phyloP scores from a whole-genome alignment of 768 basidiomycete species.

The Amanita polypyramis region DNA sequence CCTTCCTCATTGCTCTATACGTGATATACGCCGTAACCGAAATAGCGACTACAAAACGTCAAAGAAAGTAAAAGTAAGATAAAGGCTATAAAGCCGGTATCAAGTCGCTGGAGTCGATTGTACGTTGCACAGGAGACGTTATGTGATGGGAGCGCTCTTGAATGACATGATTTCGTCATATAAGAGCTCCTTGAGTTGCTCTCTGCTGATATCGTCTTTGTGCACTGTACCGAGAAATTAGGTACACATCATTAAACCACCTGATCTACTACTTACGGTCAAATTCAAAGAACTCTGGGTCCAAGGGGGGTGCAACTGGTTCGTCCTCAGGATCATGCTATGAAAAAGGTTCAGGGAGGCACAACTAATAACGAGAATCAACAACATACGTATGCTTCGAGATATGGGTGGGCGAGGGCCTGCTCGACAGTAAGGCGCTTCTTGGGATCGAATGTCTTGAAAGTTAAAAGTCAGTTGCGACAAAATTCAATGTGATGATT shows the following conservation, averaged over 20 bases:
- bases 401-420: constrained; percentile 89
- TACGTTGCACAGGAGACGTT: constrained; percentile 9
- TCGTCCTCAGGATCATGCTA: constrained; percentile 96
- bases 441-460: constrained; percentile 92
- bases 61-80: not conserved
- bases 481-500: not conserved
- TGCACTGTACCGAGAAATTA: constrained; percentile 43
- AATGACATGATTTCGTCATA: constrained; percentile 95
- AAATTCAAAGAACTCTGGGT: constrained; percentile 95
- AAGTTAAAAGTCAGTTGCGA: not conserved
- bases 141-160: constrained; percentile 45
- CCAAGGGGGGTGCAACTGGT: constrained; percentile 90
- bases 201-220: constrained; percentile 92
- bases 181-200: constrained; percentile 88
- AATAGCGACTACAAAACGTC: not conserved
- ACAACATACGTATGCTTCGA: constrained; percentile 76
- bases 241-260: not conserved
- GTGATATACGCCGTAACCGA: not conserved
- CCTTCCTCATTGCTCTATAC: not conserved
- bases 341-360: constrained; percentile 8
- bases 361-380: not conserved
- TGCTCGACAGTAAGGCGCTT: constrained; percentile 93
- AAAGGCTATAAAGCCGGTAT: too few relatives aligned
- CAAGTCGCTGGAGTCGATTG: not conserved
- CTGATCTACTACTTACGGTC: constrained; percentile 51